Percentiles rank a stretch among this genome's conserved stretches.
Evolutionary conservation across 2,329 filamentous ascomycete genomes (phyloP).

Genomic region (Mollisiaceae sp.): DNA sequence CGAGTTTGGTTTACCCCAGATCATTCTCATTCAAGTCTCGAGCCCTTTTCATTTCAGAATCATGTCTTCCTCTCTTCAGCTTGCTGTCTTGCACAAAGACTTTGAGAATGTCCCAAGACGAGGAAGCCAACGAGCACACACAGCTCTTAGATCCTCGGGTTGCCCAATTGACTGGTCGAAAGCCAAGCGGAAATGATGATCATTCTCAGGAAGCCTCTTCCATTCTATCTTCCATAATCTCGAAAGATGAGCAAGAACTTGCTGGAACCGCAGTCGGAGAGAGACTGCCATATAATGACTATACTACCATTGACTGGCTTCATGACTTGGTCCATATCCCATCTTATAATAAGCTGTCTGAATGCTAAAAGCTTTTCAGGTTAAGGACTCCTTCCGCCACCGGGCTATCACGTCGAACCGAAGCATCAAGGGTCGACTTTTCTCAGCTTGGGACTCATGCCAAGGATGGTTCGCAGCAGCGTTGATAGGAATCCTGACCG

Average conservation of each 20-base stretch:
- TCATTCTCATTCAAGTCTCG: neutral
- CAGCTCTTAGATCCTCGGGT: conserved; percentile 29
- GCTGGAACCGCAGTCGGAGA: conserved; percentile 55
- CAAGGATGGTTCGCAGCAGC: conserved; percentile 62
- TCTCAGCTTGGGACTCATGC: conserved; percentile 53
- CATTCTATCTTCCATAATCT: conserved; percentile 41
- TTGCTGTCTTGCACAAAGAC: conserved; percentile 1
- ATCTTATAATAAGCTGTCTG: neutral
- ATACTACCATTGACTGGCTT: conserved; percentile 67
- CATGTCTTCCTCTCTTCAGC: conserved; percentile 11
- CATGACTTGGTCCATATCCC: conserved; percentile 55
- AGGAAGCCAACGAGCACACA: conserved; percentile 34
- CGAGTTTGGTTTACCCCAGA: conserved; percentile 12
- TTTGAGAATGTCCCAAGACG: conserved; percentile 30
- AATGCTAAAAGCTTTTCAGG: conserved; percentile 41
- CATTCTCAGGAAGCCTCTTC: conserved; percentile 26
- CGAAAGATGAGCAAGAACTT: conserved; percentile 55
- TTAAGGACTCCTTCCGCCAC: conserved; percentile 62
- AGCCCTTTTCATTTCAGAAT: neutral
- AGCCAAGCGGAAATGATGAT: conserved; percentile 14
- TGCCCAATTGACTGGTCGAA: conserved; percentile 17
- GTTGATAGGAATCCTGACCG: conserved; percentile 59
- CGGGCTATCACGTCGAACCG: conserved; percentile 50
- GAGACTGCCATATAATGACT: conserved; percentile 63
- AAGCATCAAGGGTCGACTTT: conserved; percentile 48